phyloP scores from a whole-genome alignment of 2,329 filamentous ascomycete genomes.

The Macrophomina tecta region DNA sequence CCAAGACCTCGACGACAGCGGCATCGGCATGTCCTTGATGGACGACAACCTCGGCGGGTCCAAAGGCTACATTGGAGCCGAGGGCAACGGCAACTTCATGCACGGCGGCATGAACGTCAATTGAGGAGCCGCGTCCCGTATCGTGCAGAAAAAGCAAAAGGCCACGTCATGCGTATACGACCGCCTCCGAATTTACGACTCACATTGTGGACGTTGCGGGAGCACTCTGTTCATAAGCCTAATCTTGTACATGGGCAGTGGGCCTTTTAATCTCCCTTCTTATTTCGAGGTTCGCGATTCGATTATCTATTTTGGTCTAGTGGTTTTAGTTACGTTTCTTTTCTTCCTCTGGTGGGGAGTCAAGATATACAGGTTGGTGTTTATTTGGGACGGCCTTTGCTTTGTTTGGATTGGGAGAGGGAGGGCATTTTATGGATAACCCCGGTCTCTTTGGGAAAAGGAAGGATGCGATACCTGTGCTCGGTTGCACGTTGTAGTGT shows the following conservation, averaged over 20 bases:
- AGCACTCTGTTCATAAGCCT: conserved; percentile 26
- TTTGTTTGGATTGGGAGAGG: conserved; percentile 1
- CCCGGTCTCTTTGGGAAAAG: conserved; percentile 11
- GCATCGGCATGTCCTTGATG: conserved; percentile 31
- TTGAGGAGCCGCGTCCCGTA: neutral
- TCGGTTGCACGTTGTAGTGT: conserved; percentile 21
- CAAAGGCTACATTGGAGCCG: conserved; percentile 22
- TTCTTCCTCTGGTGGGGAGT: conserved; percentile 7
- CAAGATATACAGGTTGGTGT: conserved; percentile 14
- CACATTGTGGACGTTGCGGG: conserved; percentile 22
- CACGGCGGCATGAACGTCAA: conserved; percentile 26
- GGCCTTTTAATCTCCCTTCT: neutral
- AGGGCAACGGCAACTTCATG: conserved; percentile 12
- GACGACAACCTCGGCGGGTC: conserved; percentile 28
- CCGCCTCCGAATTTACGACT: conserved; percentile 27
- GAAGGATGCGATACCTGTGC: conserved; percentile 26
- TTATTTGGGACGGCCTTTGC: neutral
- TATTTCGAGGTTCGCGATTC: neutral
- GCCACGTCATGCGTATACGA: conserved; percentile 24
- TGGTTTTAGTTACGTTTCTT: conserved; percentile 1
- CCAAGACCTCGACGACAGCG: conserved; percentile 30
- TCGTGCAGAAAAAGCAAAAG: conserved; percentile 4
- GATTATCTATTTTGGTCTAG: neutral
- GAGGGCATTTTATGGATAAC: conserved; percentile 17
- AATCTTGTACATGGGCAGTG: conserved; percentile 27